phyloP scores from a whole-genome alignment of 805 yeast species.

The Zygosaccharomyces siamensis region DNA sequence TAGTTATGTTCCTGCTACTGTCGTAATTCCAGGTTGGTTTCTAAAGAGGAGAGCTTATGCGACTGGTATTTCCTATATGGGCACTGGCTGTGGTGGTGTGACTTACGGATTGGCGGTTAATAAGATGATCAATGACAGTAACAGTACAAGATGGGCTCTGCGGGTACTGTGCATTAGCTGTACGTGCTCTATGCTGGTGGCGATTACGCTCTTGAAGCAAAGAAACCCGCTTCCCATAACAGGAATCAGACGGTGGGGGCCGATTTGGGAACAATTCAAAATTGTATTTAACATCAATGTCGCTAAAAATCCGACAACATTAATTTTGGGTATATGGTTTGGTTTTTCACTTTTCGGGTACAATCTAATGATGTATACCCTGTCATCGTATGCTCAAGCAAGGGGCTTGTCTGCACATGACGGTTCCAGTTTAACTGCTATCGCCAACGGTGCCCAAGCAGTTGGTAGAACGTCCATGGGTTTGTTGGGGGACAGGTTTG shows the following conservation, averaged over 20 bases:
- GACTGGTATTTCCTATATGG: slow-evolving; percentile 45
- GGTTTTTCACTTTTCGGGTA: slow-evolving; percentile 39
- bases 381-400: slow-evolving; percentile 44
- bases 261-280: slow-evolving; percentile 20
- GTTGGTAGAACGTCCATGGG: slow-evolving; percentile 50
- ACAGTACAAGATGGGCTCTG: slow-evolving; percentile 45
- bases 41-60: slow-evolving; percentile 54
- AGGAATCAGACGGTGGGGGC: slow-evolving; percentile 26
- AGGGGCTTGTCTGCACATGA: slow-evolving; percentile 43
- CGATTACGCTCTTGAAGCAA: slow-evolving; percentile 43
- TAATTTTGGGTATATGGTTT: slow-evolving; percentile 38
- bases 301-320: slow-evolving; percentile 32
- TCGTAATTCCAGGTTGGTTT: slow-evolving; percentile 68
- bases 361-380: slow-evolving; percentile 42
- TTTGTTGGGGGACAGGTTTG: slow-evolving; percentile 40
- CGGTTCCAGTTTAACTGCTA: slow-evolving; percentile 44
- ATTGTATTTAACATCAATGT: slow-evolving; percentile 36
- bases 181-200: slow-evolving; percentile 37
- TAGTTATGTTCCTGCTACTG: slow-evolving; percentile 53
- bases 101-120: slow-evolving; percentile 40
- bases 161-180: slow-evolving; percentile 42
- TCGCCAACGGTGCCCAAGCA: slow-evolving; percentile 43
- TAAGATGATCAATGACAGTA: slow-evolving; percentile 39
- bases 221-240: slow-evolving; percentile 36
- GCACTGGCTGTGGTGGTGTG: slow-evolving; percentile 53